Evolutionary conservation across 257 asterid species (phyloP), one percentile per base, ranked within the genome.

Genomic region (Thymus quinquecostatus): DNA sequence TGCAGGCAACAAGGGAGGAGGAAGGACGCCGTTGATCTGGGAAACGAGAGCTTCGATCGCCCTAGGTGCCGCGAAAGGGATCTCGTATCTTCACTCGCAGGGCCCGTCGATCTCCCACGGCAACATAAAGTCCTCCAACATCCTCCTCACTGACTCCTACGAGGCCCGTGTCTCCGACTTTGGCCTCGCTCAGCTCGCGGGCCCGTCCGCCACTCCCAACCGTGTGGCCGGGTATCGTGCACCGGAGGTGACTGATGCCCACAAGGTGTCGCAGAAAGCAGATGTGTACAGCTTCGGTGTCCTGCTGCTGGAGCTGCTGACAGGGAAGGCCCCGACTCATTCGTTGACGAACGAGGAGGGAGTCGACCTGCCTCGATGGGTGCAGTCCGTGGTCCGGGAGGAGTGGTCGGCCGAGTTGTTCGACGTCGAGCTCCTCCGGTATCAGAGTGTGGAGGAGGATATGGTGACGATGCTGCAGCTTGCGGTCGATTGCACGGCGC

Each of bases 271-370:
- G 30, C 90, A 82, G 4, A 82, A 80, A 41, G 90, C 90, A 0
- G 90, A 85, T 10, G 87, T 85, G 0, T 85, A 82, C 75, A 85
- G 90, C 49, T 85, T 85, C 14, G 90, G 90, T 36, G 84, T 85
- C 0, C 13, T 85, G 76, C 65, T 85, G 54, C 21, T 85, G 69
- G 90, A 85, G 13, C 29, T 85, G 73, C 78, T 85, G 11, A 85
- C 90, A 1, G 90, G 86, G 5, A 82, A 80, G 73, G 83, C 84
- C 2, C 89, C 89, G 29, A 54, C 75, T 2, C 76, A 75, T 43
- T 76, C 85, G 3, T 54, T 78, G 81, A 4, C 49, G 74, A 75
- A 82, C 33, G 87, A 82, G 11, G 87, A 85, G 49, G 90, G 82
- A 2, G 74, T 82, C 0, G 86, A 85, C 67, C 86, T 85, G 55